Conservation (phyloP, 2,329 filamentous ascomycete species). For the Fusarium austroafricanum region DNA sequence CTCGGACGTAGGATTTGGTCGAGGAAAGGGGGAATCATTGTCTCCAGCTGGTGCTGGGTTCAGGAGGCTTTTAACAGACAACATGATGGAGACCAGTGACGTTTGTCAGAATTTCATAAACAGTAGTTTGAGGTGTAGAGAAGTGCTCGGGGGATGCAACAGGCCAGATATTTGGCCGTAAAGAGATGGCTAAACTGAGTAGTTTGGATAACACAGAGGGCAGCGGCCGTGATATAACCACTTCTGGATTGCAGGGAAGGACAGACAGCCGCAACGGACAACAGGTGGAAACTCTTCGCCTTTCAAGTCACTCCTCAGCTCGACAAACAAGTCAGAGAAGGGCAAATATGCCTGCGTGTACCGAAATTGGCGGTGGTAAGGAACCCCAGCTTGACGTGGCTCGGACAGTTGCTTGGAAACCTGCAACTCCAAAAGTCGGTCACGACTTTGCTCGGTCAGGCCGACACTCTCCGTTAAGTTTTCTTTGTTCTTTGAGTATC, state of each 20-base stretch:
- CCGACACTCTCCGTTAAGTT: constrained; percentile 23
- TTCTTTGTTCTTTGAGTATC: constrained; percentile 42
- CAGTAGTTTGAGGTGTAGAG: constrained; percentile 4
- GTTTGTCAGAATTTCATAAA: constrained; percentile 28
- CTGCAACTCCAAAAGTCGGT: constrained; percentile 43
- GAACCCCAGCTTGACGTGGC: constrained; percentile 31
- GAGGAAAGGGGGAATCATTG: constrained; percentile 50
- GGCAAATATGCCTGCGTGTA: constrained; percentile 33
- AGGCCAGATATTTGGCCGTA: constrained; percentile 20
- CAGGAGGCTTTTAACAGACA: constrained; percentile 73
- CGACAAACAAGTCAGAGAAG: constrained; percentile 45
- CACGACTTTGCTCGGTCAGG: constrained; percentile 32
- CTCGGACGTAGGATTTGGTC: constrained; percentile 51
- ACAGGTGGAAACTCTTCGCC: constrained; percentile 37
- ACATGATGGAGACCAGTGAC: constrained; percentile 58
- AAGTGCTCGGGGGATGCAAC: constrained; percentile 20
- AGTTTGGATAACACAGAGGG: constrained; percentile 44
- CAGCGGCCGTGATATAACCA: constrained; percentile 47
- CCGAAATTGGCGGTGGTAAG: constrained; percentile 37
- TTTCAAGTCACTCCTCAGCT: constrained; percentile 41
- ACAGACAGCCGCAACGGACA: constrained; percentile 40
- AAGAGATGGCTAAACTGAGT: constrained; percentile 33
- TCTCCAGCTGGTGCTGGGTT: constrained; percentile 67
- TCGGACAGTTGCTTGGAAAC: constrained; percentile 25
- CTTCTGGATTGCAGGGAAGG: constrained; percentile 41